These are phyloP conservation scores for Phanerochaete sordida DNA, from an alignment of 768 basidiomycete genomes.

Conservation along the genomic window DNA sequence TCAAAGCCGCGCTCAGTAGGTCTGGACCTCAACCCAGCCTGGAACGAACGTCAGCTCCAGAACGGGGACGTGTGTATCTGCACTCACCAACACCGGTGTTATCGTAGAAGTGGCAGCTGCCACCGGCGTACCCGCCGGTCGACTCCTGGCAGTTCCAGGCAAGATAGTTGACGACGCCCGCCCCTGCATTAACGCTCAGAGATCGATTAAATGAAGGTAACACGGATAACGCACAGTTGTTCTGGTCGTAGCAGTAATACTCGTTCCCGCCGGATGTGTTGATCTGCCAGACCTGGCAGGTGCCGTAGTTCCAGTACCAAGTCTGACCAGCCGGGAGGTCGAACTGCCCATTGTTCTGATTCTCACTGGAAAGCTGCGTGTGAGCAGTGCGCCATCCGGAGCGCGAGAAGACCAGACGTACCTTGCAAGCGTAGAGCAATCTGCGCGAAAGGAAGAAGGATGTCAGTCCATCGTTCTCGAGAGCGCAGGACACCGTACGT, in stretches of 20 bases:
- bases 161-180: background rate
- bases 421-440: background rate
- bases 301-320: background rate
- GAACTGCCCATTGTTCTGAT: background rate
- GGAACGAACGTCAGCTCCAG: too few species aligned
- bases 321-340: background rate
- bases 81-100: background rate
- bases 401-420: background rate
- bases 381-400: background rate
- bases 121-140: background rate
- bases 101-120: conserved; percentile 4
- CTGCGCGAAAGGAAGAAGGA: background rate
- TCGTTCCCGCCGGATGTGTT: background rate
- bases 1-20: too few species aligned
- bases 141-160: background rate
- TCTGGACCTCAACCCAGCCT: background rate
- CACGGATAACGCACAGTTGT: background rate
- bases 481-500: background rate
- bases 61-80: too few species aligned
- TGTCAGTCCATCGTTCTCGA: background rate
- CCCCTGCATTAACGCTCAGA: background rate
- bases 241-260: background rate
- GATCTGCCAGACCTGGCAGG: background rate
- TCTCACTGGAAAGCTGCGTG: background rate
- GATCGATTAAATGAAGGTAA: too few species aligned